Evolutionary conservation across 2,329 filamentous ascomycete species (phyloP), one percentile per base, ranked within the genome.

Genomic region (Fonsecaea erecta): DNA sequence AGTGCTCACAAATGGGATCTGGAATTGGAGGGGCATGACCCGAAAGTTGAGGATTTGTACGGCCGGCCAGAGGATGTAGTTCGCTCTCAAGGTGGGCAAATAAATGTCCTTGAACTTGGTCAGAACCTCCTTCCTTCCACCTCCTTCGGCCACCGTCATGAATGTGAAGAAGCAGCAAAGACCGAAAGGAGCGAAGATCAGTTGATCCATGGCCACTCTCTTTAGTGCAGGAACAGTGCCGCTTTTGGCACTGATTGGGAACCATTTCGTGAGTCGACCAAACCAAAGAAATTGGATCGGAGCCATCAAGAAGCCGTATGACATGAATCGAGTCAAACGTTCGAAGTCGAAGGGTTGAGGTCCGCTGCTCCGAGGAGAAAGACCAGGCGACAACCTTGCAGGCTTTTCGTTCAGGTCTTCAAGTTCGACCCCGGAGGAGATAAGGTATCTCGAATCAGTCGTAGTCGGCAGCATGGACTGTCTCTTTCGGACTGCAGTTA

Each of bases 1-100:
- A 8, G 92, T 96, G 16, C 94, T 97, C 8, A 97, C 94, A 75
- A 99, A 98, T 0, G 94, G 94, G 79, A 99, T 90, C 79, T 99
- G 95, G 77, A 95, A 96, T 76, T 96, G 93, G 60, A 98, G 89
- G 14, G 95, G 95, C 83, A 99, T 92, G 71, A 98, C 77, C 32
- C 94, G 87, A 81, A 99, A 99, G 82, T 99, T 99, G 80, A 99
- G 86, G 69, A 98, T 88, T 81, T 99, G 95, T 52, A 99, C 95
- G 5, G 91, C 87, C 26, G 95, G 95, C 95, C 95, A 99, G 26
- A 99, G 86, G 72, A 96, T 83, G 74, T 90, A 99, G 80, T 99
- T 99, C 72, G 94, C 93, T 83, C 97, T 97, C 71, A 99, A 83
- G 8, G 95, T 94, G 14, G 94, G 93, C 64, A 97, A 78, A 76